Percentiles rank a stretch among this genome's conserved stretches.
Conservation (phyloP, 805 yeast species). For the Pichia kluyveri region DNA sequence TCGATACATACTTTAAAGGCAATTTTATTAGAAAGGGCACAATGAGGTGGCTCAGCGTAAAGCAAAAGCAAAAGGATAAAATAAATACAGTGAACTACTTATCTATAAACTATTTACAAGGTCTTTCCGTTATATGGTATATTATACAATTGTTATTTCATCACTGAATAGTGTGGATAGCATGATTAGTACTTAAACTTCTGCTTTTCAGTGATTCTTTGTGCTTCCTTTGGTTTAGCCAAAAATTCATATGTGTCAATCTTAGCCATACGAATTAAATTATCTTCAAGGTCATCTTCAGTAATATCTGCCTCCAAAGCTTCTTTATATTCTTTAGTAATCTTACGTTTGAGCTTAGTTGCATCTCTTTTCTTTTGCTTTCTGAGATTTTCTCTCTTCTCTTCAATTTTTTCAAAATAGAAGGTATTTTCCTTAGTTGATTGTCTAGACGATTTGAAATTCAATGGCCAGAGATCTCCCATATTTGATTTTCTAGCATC, state of each 20-base stretch:
- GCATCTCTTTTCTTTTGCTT: conserved; percentile 19
- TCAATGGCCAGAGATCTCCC: conserved; percentile 85
- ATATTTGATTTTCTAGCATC: conserved; percentile 81
- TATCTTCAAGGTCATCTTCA: conserved; percentile 15
- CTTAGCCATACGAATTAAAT: conserved; percentile 16
- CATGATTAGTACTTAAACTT: conserved; percentile 11
- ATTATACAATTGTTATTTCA: neutral
- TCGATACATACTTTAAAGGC: no score
- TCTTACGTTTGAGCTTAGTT: conserved; percentile 16
- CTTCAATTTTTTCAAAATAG: conserved; percentile 24
- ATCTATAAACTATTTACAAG: no score
- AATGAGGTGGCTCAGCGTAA: no score
- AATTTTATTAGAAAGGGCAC: no score
- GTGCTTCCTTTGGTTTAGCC: conserved; percentile 19
- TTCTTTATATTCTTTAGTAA: conserved; percentile 17
- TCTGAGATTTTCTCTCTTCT: conserved; percentile 24
- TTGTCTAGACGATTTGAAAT: conserved; percentile 42
- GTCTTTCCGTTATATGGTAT: no score
- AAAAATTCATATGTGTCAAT: conserved; percentile 22
- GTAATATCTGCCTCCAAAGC: conserved; percentile 15
- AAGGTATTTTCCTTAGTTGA: conserved; percentile 27
- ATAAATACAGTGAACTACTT: no score
- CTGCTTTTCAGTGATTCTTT: conserved; percentile 15
- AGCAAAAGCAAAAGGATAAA: no score
- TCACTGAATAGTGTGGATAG: neutral